Evolutionary conservation across 225 moss, liverwort and hornwort genomes (phyloP), one percentile per base, ranked within the genome.

Genomic region (Physcomitrellopsis africana): DNA sequence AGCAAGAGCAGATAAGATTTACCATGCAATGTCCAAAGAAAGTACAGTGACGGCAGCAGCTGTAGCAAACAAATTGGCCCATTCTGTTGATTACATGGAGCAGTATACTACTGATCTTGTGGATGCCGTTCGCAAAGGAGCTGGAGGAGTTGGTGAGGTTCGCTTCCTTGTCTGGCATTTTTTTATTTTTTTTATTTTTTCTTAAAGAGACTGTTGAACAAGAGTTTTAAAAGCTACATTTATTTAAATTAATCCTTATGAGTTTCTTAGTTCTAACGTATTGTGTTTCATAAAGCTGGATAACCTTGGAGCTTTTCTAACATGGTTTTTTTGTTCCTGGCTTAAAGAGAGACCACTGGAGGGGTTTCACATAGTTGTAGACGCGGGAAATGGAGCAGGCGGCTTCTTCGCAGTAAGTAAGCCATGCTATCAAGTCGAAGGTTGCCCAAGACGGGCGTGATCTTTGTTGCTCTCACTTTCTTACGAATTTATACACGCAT

Each of bases 321-420:
- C 32, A n/a, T 63, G 23, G 60, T n/a, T 12, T 20, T 53, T 17
- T 26, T 53, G 24, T 53, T 64, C 24, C 65, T 57, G 46, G 23
- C 58, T 15, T 70, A 77, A 90, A 96, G 96, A 96, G 82, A 84
- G 82, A 55, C 96, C 96, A 41, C 68, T 96, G 77, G 89, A 89
- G 76, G 96, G 94, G 19, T 94, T 96, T 73, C 96, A 92, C 70
- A 91, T 94, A 81, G 92, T 96, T 26, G 94, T 94, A 37, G 96
- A 96, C 79, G 96, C 96, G 51, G 96, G 96, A 64, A 96, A 96
- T 70, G 96, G 96, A 64, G 96, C 96, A 60, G 96, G 96, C 32
- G 96, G 96, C 15, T 96, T 96, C 60, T 96, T 96, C 86, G 89
- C 94, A 57, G 96, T 96, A 92, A 61, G 92, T 22, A 65, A 60